Percentiles rank a stretch among this genome's conserved stretches.
phyloP scores from a whole-genome alignment of 192 early-diverging fungal species.

The Backusella circina region DNA sequence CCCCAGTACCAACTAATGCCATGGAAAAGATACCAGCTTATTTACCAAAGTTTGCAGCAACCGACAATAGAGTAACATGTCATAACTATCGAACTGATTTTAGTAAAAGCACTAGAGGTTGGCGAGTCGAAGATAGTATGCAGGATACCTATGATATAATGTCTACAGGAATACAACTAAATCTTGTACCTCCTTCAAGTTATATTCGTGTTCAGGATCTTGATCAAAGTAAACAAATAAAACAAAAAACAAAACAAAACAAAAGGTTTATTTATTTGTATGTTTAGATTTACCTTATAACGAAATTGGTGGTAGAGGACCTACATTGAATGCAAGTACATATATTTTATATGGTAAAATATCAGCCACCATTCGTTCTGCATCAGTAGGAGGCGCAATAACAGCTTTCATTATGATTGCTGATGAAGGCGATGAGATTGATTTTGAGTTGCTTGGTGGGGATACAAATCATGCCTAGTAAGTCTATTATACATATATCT shows the following conservation, averaged over 20 bases:
- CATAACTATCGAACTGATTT: conserved; percentile 15
- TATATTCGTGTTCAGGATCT: conserved; percentile 5
- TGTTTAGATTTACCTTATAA: conserved; percentile 23
- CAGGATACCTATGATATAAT: conserved; percentile 13
- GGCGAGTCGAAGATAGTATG: conserved; percentile 3
- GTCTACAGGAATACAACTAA: background rate
- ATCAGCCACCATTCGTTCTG: conserved; percentile 33
- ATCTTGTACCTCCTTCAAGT: background rate
- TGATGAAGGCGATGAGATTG: conserved; percentile 50
- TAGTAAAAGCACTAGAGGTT: background rate
- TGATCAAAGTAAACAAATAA: conserved; percentile 1
- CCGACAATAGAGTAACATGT: background rate
- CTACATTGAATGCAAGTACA: conserved; percentile 22
- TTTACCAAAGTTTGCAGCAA: background rate
- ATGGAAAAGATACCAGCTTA: background rate
- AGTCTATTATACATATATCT: background rate
- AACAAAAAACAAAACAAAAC: background rate
- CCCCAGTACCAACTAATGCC: background rate
- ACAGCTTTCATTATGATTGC: conserved; percentile 40
- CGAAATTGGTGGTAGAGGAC: conserved; percentile 5
- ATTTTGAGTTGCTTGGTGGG: conserved; percentile 47
- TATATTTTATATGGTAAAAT: conserved; percentile 43
- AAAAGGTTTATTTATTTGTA: background rate
- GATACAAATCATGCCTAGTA: conserved; percentile 24
- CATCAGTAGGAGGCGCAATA: conserved; percentile 30